Base-by-base conservation (phyloP, 805 yeast species). In the Lipomyces yamanashiensis region DNA sequence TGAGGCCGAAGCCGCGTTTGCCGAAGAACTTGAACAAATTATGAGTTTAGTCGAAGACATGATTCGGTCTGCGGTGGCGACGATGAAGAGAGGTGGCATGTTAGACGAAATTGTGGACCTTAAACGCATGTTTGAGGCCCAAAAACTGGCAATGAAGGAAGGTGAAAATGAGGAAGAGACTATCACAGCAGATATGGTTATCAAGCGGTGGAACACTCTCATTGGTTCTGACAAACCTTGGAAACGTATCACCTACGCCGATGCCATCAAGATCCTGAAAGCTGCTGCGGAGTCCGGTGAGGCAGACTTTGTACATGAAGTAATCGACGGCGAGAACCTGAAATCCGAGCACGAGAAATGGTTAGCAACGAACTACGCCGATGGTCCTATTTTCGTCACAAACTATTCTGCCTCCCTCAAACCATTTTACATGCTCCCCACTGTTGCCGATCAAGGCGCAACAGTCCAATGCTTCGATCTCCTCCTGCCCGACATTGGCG, bases 381-480 rank as follows among this genome's bases (percentile, higher is more conserved):
- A 82, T 41, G 81, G 85, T 0, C 97, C 98, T 0, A 91, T 92
- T 0, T 92, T 92, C 74, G 90, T 95, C 15, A 91, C 96, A 0
- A 89, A 92, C 73, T 95, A 95, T 71, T 99, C 99, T 1, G 74
- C 76, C 34, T 76, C 73, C 2, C 84, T 86, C 66, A 95, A 95
- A 73, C 96, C 99, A 0, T 95, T 95, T 73, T 95, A 95, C 78
- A 95, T 95, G 99, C 87, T 86, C 60, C 74, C 75, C 34, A 83
- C 85, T 21, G 58, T 67, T 60, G 13, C 80, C 77, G 58, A 49
- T 9, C 51, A 61, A 19, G 67, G 72, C 0, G 73, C 76, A 6
- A 91, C 97, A 0, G 98, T 90, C 1, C 96, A 89, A 0, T 92
- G 98, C 71, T 95, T 86, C 72, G 99, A 95, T 73, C 80, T 95